Conservation (phyloP, 176 grass and related monocot genomes). For the Pontederia paniculata region DNA sequence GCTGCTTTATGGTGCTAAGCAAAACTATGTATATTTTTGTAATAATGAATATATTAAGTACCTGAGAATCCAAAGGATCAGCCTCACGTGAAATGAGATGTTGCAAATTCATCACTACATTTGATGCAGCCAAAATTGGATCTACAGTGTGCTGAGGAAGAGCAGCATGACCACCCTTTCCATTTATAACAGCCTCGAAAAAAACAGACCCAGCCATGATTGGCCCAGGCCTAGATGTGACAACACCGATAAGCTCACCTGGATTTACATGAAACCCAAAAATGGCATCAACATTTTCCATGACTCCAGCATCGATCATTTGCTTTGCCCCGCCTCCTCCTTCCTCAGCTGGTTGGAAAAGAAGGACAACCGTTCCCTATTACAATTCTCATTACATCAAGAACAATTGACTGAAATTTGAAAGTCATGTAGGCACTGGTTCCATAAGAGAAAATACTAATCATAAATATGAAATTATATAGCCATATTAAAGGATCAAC, state of each 20-base stretch:
- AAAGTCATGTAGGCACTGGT: background rate
- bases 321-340: conserved; percentile 70
- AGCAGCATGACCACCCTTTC: conserved; percentile 89
- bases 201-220: conserved; percentile 83
- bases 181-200: conserved; percentile 82
- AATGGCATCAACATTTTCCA: conserved; percentile 72
- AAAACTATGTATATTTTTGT: no score
- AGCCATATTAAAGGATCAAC: no score
- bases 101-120: conserved; percentile 87
- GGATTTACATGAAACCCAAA: conserved; percentile 65
- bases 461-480: no score
- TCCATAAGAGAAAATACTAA: conserved; percentile 9
- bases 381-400: conserved; percentile 17
- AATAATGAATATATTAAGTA: conserved; percentile 26
- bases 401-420: background rate
- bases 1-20: conserved; percentile 1
- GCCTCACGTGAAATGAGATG: conserved; percentile 92
- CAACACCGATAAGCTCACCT: conserved; percentile 34
- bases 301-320: conserved; percentile 74
- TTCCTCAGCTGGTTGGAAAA: conserved; percentile 97
- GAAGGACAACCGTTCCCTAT: conserved; percentile 63
- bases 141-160: conserved; percentile 92
- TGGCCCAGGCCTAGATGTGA: conserved; percentile 59
- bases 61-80: conserved; percentile 96
- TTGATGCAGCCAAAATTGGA: conserved; percentile 92